Percentiles rank a stretch among this genome's conserved stretches.
Evolutionary conservation across 306 rosid species (phyloP).

Genomic region (Prunus mume): DNA sequence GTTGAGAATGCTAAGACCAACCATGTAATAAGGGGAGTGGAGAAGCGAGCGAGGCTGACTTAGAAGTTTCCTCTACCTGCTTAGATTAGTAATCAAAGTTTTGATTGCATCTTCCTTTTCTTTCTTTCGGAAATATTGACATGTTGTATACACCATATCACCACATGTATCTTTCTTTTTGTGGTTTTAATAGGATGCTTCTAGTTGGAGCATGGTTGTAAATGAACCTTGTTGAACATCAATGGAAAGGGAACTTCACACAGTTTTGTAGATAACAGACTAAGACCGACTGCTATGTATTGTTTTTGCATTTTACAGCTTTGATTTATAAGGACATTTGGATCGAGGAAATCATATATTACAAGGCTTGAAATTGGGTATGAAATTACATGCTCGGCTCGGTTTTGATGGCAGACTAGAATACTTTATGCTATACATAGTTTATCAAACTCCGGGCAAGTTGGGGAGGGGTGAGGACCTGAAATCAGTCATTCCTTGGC

Average conservation of each 20-base stretch:
- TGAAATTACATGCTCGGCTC: background rate
- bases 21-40: slow-evolving; percentile 77
- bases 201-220: slow-evolving; percentile 58
- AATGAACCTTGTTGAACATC: slow-evolving; percentile 42
- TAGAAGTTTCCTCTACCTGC: slow-evolving; percentile 31
- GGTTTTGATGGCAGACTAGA: background rate
- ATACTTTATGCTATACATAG: background rate
- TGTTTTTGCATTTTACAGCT: too few relatives aligned
- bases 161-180: slow-evolving; percentile 25
- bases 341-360: slow-evolving; percentile 1
- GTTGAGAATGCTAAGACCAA: slow-evolving; percentile 91
- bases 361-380: background rate
- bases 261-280: background rate
- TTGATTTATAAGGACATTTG: too few relatives aligned
- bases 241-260: slow-evolving; percentile 35
- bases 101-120: slow-evolving; percentile 33
- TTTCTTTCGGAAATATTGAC: background rate
- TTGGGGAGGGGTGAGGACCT: background rate
- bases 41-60: slow-evolving; percentile 83
- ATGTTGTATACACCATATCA: slow-evolving; percentile 5
- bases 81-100: slow-evolving; percentile 31
- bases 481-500: slow-evolving; percentile 10
- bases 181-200: slow-evolving; percentile 32
- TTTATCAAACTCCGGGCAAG: too few relatives aligned
- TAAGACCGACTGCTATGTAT: background rate